phyloP scores from a whole-genome alignment of 129 eudicot genomes.

The Arctium lappa region DNA sequence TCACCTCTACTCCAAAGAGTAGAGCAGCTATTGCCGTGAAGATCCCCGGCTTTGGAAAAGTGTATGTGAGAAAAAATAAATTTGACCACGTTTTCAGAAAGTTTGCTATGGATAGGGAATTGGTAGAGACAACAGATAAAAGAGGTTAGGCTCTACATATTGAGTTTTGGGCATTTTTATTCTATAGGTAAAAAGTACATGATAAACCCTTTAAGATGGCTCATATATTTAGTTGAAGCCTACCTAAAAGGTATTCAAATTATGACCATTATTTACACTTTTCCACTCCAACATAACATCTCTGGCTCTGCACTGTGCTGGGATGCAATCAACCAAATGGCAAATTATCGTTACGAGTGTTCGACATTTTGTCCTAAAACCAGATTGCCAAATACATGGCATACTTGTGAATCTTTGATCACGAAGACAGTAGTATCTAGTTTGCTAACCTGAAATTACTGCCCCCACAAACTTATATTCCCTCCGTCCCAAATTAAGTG shows the following conservation, averaged over 20 bases:
- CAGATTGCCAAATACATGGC: not conserved
- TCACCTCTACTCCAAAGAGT: too few relatives aligned
- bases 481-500: not conserved
- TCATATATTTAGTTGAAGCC: not conserved
- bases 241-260: not conserved
- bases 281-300: not conserved
- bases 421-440: not conserved
- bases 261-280: not conserved
- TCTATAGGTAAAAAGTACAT: not conserved
- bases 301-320: not conserved
- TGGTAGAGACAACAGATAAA: not conserved
- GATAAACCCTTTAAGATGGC: not conserved
- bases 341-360: not conserved
- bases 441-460: not conserved
- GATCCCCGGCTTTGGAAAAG: too few relatives aligned
- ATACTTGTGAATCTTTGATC: not conserved
- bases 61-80: too few relatives aligned
- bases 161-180: not conserved
- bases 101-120: not conserved
- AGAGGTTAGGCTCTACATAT: not conserved
- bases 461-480: conserved; percentile 1
- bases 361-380: not conserved
- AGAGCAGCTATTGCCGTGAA: too few relatives aligned
- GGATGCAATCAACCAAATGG: conserved; percentile 6
- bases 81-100: not conserved